phyloP scores from a whole-genome alignment of 1,284 basidiomycete genomes.

The Clitocybe nebularis region DNA sequence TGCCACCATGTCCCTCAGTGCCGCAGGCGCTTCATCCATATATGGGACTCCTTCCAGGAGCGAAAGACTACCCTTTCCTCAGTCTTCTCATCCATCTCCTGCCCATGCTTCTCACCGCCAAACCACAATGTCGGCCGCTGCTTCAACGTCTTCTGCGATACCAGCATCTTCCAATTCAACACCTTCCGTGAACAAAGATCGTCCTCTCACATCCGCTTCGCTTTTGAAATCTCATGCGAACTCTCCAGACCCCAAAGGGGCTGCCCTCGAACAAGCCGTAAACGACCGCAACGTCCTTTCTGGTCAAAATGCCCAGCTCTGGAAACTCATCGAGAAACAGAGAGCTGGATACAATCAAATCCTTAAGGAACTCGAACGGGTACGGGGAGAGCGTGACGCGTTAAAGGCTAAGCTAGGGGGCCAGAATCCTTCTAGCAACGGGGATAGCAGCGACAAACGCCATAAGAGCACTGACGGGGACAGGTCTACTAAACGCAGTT shows the following conservation, averaged over 20 bases:
- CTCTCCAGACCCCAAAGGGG: slow-evolving; percentile 51
- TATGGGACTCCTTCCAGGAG: slow-evolving; percentile 18
- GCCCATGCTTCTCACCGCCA: slow-evolving; percentile 23
- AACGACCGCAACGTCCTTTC: slow-evolving; percentile 76
- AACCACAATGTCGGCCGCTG: slow-evolving; percentile 21
- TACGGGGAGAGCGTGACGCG: slow-evolving; percentile 74
- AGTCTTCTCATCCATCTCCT: slow-evolving; percentile 26
- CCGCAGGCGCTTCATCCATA: slow-evolving; percentile 19
- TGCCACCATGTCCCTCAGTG: slow-evolving; percentile 17
- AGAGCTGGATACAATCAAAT: slow-evolving; percentile 67
- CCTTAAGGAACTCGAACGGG: slow-evolving; percentile 76
- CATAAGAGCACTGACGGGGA: slow-evolving; percentile 23
- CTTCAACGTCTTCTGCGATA: slow-evolving; percentile 22
- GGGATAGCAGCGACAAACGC: slow-evolving; percentile 23
- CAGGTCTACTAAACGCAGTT: slow-evolving; percentile 14
- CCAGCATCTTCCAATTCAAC: slow-evolving; percentile 10
- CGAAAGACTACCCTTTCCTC: slow-evolving; percentile 32
- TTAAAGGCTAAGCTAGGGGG: slow-evolving; percentile 48
- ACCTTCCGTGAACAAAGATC: slow-evolving; percentile 17
- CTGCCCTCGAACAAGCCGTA: slow-evolving; percentile 71
- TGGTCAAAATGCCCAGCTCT: slow-evolving; percentile 82
- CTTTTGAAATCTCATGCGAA: slow-evolving; percentile 51
- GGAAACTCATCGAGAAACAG: slow-evolving; percentile 92
- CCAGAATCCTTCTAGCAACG: slow-evolving; percentile 23
- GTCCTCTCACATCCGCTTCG: slow-evolving; percentile 45